Percentiles rank a stretch among this genome's conserved stretches.
phyloP scores from a whole-genome alignment of 148 eudicot genomes.

The Dysphania ambrosioides region DNA sequence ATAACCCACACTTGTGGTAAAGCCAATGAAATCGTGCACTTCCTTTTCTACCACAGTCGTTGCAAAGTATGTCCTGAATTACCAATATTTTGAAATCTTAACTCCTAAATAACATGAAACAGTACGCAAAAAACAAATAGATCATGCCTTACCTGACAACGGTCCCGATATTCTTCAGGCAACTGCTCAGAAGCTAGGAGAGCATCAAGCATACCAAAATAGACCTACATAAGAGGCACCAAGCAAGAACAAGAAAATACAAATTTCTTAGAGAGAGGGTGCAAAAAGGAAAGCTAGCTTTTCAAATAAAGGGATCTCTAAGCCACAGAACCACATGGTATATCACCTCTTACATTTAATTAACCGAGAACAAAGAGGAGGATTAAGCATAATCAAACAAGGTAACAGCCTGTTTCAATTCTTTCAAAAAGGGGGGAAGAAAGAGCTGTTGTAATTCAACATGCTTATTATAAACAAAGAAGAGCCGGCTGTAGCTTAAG shows the following conservation, averaged over 20 bases:
- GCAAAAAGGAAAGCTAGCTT: not conserved
- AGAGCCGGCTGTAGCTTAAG: not conserved
- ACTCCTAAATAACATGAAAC: not conserved
- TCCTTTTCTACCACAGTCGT: constrained; percentile 88
- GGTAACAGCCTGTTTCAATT: not conserved
- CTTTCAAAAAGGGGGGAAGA: not conserved
- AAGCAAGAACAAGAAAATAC: not conserved
- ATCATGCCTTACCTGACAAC: constrained; percentile 57
- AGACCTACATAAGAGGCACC: constrained; percentile 49
- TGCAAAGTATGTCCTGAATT: constrained; percentile 82
- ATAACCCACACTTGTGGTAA: constrained; percentile 87
- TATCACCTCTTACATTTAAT: not conserved
- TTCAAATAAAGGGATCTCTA: not conserved
- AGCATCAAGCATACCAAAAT: constrained; percentile 96
- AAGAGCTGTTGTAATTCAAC: not conserved
- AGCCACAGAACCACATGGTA: not conserved
- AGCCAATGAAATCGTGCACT: constrained; percentile 88
- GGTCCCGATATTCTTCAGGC: constrained; percentile 85
- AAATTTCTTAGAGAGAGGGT: not conserved
- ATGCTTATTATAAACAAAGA: not conserved
- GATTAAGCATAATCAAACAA: not conserved
- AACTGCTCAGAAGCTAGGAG: constrained; percentile 86
- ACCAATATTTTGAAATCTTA: constrained; percentile 6
- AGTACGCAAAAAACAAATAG: not conserved
- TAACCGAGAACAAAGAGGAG: not conserved